Conservation (phyloP, 768 basidiomycete species). For the Suillus decipiens region DNA sequence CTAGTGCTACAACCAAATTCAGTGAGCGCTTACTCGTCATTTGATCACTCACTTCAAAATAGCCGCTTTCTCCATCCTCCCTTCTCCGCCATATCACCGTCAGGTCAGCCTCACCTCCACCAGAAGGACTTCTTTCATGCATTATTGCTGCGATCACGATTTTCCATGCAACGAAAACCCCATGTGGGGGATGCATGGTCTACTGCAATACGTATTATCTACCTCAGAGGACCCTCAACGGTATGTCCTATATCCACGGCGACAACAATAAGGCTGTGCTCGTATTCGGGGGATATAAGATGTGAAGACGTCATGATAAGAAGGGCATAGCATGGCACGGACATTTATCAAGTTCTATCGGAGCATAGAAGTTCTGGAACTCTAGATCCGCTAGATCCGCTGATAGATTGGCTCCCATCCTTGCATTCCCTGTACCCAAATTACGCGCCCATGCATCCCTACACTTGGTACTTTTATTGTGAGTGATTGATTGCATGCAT, state of each 20-base stretch:
- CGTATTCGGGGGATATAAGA: background rate
- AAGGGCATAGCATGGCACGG: background rate
- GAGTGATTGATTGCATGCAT: background rate
- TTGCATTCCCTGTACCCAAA: background rate
- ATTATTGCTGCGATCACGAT: background rate
- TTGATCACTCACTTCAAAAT: background rate
- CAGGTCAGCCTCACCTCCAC: background rate
- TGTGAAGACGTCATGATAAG: background rate
- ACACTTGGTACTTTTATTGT: background rate
- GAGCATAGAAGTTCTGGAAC: no score
- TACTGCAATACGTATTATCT: background rate
- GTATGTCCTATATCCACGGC: constrained; percentile 2
- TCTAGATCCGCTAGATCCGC: background rate
- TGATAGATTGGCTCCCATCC: background rate
- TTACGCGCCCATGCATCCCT: background rate
- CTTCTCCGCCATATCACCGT: background rate
- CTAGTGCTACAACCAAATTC: background rate
- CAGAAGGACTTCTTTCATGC: constrained; percentile 1
- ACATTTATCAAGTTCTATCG: background rate
- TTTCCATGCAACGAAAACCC: background rate
- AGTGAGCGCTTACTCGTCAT: background rate
- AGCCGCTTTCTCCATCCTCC: background rate
- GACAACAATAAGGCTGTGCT: background rate
- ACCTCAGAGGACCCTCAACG: background rate
- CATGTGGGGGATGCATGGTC: background rate